These are phyloP conservation scores for Posidonia oceanica DNA, from an alignment of 116 monocot species.

Conservation along the genomic window DNA sequence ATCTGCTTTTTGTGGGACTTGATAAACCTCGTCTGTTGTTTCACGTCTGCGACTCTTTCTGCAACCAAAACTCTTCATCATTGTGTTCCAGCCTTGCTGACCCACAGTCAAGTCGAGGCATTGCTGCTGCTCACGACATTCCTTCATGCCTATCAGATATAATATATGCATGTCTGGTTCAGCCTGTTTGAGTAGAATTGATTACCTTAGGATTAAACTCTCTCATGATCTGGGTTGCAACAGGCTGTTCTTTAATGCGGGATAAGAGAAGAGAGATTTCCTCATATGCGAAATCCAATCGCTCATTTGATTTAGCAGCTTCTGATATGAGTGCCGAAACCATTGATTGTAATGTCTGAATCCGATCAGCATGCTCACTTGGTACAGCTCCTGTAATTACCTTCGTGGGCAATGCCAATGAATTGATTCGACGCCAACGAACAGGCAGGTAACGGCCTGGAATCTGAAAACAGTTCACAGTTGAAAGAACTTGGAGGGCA, in stretches of 20 bases:
- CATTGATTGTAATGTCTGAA: conserved; percentile 54
- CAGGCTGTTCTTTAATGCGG: conserved; percentile 41
- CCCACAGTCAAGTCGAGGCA: neutral
- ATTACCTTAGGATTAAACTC: neutral
- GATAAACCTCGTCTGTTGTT: too few species aligned
- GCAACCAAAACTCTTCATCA: too few species aligned
- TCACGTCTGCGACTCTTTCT: too few species aligned
- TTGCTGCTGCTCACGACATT: neutral
- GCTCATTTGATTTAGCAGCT: conserved; percentile 63
- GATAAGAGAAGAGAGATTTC: conserved; percentile 49
- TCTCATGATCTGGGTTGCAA: conserved; percentile 2
- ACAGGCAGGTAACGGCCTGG: conserved; percentile 33
- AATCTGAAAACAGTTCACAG: conserved; percentile 66
- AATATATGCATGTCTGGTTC: neutral
- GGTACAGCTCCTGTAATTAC: conserved; percentile 4
- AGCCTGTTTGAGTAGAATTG: neutral
- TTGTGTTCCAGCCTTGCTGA: too few species aligned
- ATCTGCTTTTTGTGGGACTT: too few species aligned
- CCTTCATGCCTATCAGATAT: too few species aligned
- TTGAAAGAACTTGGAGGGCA: conserved; percentile 53
- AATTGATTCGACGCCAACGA: conserved; percentile 19
- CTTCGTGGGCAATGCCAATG: conserved; percentile 19
- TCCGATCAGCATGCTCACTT: conserved; percentile 27
- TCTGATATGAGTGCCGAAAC: conserved; percentile 48
- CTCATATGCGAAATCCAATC: conserved; percentile 37